Evolutionary conservation across 2,329 filamentous ascomycete species (phyloP), one percentile per base, ranked within the genome.

Genomic region (Aureobasidium sp.): DNA sequence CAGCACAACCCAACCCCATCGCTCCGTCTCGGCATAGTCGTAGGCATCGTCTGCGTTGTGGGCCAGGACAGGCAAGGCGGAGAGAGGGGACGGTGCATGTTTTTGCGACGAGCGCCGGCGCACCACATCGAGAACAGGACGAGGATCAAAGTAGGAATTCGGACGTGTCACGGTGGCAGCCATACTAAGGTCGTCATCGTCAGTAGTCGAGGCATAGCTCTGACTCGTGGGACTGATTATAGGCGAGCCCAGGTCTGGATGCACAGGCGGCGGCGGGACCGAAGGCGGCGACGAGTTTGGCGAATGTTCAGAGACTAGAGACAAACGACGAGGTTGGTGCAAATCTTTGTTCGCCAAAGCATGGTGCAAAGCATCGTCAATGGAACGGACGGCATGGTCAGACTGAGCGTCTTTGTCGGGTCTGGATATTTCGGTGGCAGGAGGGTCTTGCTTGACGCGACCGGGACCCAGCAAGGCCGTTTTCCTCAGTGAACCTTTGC

Each of bases 1-100:
- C 36, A 99, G 79, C 52, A 99, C 88, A 8, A 96, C 87, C 91
- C 93, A 99, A 0, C 94, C 94, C 93, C 94, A 99, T 87, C 90
- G 96, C 70, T 94, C 92, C 0, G 94, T 99, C 77, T 97, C 92
- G 46, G 87, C 85, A 71, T 97, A 97, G 75, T 96, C 90, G 87
- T 91, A 94, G 64, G 87, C 86, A 79, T 87, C 68, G n/a, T 66
- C 64, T 32, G 61, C 39, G 20, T 51, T 56, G 32, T 63, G 60
- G 9, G 36, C 62, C 17, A 64, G 34, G 39, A 63, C 56, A 72
- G 15, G 74, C 64, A 42, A 67, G 15, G 67, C 59, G 9, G 62
- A 59, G 12, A 63, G 62, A 2, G 67, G 65, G 5, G 65, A 64
- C 1, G 62, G 64, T 12, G 63, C 63, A 20, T 63, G 62, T 34